phyloP scores from a whole-genome alignment of 2,329 filamentous ascomycete genomes.

The Aspergillus novoparasiticus region DNA sequence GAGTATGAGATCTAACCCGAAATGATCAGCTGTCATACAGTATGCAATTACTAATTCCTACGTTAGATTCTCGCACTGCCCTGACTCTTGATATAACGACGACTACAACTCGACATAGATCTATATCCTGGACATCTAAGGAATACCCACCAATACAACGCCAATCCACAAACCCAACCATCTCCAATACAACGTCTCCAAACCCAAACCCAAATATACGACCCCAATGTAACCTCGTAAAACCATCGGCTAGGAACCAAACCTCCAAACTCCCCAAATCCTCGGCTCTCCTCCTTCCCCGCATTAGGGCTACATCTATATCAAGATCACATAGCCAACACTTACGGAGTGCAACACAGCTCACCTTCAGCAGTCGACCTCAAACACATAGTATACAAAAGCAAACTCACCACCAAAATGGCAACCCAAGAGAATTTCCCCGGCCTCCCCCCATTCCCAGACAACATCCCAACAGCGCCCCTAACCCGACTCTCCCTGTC shows the following conservation, averaged over 20 bases:
- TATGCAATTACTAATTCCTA: too few species aligned
- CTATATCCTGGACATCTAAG: too few species aligned
- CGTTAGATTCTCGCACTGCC: too few species aligned
- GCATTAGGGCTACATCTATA: slow-evolving; percentile 18
- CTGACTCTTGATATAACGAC: too few species aligned
- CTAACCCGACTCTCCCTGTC: slow-evolving; percentile 45
- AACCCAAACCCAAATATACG: not conserved
- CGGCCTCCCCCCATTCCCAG: slow-evolving; percentile 44
- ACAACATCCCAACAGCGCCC: slow-evolving; percentile 46
- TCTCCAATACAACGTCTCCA: not conserved
- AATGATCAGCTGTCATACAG: not conserved
- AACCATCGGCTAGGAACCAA: not conserved
- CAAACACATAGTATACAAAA: not conserved
- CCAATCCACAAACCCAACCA: not conserved
- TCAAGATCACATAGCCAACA: not conserved
- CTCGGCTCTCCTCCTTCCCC: slow-evolving; percentile 25
- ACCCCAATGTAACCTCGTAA: not conserved
- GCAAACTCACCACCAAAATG: not conserved
- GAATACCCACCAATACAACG: not conserved
- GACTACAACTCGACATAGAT: too few species aligned
- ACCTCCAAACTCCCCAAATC: not conserved
- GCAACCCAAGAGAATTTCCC: slow-evolving; percentile 23
- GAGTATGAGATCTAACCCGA: not conserved
- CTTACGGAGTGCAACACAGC: too few species aligned
- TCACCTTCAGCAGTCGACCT: too few species aligned